Base-by-base conservation (phyloP, 108 stramenopile species). In the Cyclotella cryptica region DNA sequence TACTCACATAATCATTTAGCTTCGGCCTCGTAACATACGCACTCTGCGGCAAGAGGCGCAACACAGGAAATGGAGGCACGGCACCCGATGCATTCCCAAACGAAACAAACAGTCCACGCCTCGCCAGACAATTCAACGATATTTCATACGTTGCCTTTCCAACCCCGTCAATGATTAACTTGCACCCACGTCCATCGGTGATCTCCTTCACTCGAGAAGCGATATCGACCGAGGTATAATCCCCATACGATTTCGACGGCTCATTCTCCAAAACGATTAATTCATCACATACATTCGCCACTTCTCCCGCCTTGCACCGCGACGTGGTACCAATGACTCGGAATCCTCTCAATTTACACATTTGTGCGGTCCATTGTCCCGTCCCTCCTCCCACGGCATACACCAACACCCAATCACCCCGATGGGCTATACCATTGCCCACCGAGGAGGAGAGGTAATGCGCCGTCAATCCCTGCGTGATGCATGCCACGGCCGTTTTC, bases 11-110 rank as follows among this genome's bases (percentile, higher is more conserved):
- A 55, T 92, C 95, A 57, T 88, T 70, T n/a, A 96, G 74, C 71
- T 91, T 93, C 29, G 95, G 95, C 52, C 95, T 81, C 13, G 92
- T 92, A 17, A 96, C 86, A 72, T 89, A 96, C 18, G 88, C 89
- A 47, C 90, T 92, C 54, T 91, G 87, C 12, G 84, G 86, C 54
- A 89, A 85, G 65, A 93, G 80, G 42, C 84, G 72, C 19, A 96
- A 72, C 9, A 92, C 87, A 18, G 92, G 91, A 70, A 93, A 93
- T 45, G 92, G 86, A 12, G 95, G 95, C 12, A 93, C 92, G 30
- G 92, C 88, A n/a, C 95, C 95, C 24, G 89, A 90, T 13, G 95
- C 91, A 83, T 93, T 93, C 22, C 95, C 95, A 78, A 92, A 93
- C 5, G 91, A 91, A 51, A 96, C 83, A 72, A 93, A 90, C 71